Conservation (phyloP, 1,284 basidiomycete species). For the Fomitopsis schrenkii region DNA sequence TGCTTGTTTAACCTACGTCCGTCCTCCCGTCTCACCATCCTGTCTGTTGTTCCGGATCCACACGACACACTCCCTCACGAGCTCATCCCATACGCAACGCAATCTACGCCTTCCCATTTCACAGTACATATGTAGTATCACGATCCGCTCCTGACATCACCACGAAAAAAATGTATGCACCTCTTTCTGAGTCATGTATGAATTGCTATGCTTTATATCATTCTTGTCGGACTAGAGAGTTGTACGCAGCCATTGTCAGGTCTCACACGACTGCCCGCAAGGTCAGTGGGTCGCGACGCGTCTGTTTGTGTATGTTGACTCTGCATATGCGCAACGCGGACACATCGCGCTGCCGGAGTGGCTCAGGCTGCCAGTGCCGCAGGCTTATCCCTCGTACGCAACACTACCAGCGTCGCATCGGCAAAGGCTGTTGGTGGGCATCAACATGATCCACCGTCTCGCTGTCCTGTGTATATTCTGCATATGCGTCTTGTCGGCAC, state of each 20-base stretch:
- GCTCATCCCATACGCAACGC: background rate
- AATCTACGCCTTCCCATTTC: background rate
- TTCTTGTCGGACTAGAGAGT: background rate
- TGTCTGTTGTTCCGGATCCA: background rate
- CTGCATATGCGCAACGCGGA: background rate
- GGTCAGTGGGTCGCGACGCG: background rate
- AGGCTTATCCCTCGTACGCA: background rate
- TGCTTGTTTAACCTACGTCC: background rate
- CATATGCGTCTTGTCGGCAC: constrained; percentile 3
- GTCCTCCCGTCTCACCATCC: background rate
- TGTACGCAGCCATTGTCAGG: background rate
- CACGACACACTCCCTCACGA: background rate
- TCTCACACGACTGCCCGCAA: background rate
- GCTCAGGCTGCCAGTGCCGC: too few species aligned
- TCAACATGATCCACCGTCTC: background rate
- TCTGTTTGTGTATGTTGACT: background rate
- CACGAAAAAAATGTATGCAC: background rate
- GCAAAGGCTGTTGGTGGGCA: background rate
- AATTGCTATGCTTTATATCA: background rate
- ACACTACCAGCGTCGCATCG: too few species aligned
- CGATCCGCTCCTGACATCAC: background rate
- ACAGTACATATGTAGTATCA: background rate
- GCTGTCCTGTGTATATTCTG: constrained; percentile 8
- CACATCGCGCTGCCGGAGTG: too few species aligned
- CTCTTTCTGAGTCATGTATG: background rate